These are phyloP conservation scores for Ulota crispa DNA, from an alignment of 225 moss, liverwort and hornwort genomes.

Conservation along the genomic window DNA sequence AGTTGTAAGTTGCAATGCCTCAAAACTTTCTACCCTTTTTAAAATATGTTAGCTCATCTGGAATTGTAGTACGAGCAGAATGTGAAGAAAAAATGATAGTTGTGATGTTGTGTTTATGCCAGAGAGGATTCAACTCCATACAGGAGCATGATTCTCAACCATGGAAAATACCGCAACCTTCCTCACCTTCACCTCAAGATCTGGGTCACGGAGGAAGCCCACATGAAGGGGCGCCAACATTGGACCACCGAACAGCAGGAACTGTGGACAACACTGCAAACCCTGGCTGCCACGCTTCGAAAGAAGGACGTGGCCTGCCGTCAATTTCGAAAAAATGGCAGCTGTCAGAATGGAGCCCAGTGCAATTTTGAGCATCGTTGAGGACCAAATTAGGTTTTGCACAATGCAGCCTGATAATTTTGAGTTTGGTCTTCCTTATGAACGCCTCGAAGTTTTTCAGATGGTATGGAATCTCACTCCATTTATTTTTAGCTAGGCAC, in stretches of 20 bases:
- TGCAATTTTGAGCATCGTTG: slow-evolving; percentile 11
- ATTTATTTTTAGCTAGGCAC: neutral
- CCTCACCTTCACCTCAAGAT: slow-evolving; percentile 41
- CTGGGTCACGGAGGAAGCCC: slow-evolving; percentile 21
- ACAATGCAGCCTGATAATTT: neutral
- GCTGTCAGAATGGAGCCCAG: neutral
- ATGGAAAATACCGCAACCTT: slow-evolving; percentile 28
- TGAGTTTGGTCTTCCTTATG: neutral
- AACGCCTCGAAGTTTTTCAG: neutral
- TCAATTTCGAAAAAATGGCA: neutral
- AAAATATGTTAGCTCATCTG: neutral
- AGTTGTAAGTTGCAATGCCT: neutral
- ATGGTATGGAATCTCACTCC: neutral
- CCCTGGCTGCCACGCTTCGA: slow-evolving; percentile 5
- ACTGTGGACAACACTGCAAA: slow-evolving; percentile 22
- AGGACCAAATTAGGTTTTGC: neutral
- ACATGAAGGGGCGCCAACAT: slow-evolving; percentile 32
- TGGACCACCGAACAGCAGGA: slow-evolving; percentile 21
- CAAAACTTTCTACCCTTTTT: neutral
- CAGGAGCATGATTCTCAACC: slow-evolving; percentile 28
- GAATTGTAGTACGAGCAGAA: neutral
- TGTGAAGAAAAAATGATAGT: neutral
- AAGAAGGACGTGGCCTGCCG: neutral
- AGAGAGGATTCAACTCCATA: slow-evolving; percentile 11
- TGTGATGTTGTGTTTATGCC: neutral